phyloP scores from a whole-genome alignment of 2,329 filamentous ascomycete genomes.

The Apiospora koreana region DNA sequence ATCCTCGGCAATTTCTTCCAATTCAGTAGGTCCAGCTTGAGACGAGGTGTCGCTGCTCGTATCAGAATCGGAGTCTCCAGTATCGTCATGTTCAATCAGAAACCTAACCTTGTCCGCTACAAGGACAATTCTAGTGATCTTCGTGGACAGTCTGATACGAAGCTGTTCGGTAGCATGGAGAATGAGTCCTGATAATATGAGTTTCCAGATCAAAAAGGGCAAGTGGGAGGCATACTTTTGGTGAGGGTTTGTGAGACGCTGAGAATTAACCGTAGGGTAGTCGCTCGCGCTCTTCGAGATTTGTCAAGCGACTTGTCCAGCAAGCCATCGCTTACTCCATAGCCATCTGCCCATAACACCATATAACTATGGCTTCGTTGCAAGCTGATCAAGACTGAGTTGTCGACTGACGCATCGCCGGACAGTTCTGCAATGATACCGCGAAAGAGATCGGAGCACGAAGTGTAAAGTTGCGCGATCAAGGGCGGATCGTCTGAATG shows the following conservation, averaged over 20 bases:
- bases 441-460: slow-evolving; percentile 16
- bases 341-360: slow-evolving; percentile 20
- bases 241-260: slow-evolving; percentile 19
- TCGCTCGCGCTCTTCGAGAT: slow-evolving; percentile 17
- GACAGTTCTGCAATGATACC: background rate
- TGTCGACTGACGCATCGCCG: background rate
- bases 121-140: slow-evolving; percentile 3
- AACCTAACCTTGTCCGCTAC: slow-evolving; percentile 16
- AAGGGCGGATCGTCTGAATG: slow-evolving; percentile 11
- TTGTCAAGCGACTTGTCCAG: slow-evolving; percentile 16
- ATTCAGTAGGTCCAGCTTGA: background rate
- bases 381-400: slow-evolving; percentile 13
- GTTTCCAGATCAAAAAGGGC: background rate
- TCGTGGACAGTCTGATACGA: background rate
- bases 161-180: background rate
- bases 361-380: slow-evolving; percentile 19
- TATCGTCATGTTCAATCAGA: slow-evolving; percentile 14
- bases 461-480: slow-evolving; percentile 12
- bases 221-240: slow-evolving; percentile 10
- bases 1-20: slow-evolving; percentile 22
- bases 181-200: slow-evolving; percentile 6
- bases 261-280: slow-evolving; percentile 15
- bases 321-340: slow-evolving; percentile 15
- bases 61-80: slow-evolving; percentile 11
- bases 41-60: slow-evolving; percentile 11